Evolutionary conservation across 176 grass and related monocot genomes (phyloP).

Genomic region (bread wheat (Triticum aestivum)): IWGSC_CS_RefSeq_v2.1 NC_057814.1:529804849-529805348

Average conservation of each 20-base stretch:
- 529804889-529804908: neutral
- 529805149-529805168: neutral
- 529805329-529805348: neutral
- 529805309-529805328: neutral
- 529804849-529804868: too few relatives aligned
- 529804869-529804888: too few relatives aligned
- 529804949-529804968: neutral
- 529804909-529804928: neutral
- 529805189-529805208: neutral
- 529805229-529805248: neutral
- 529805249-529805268: neutral
- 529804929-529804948: neutral
- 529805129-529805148: neutral
- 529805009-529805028: neutral
- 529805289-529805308: neutral
- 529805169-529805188: neutral
- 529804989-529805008: neutral
- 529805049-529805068: neutral
- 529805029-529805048: too few relatives aligned
- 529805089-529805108: neutral
- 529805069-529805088: neutral
- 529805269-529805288: neutral
- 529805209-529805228: too few relatives aligned
- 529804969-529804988: neutral
- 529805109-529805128: neutral